phyloP scores from a whole-genome alignment of 768 basidiomycete species.

The Suillus discolor region DNA sequence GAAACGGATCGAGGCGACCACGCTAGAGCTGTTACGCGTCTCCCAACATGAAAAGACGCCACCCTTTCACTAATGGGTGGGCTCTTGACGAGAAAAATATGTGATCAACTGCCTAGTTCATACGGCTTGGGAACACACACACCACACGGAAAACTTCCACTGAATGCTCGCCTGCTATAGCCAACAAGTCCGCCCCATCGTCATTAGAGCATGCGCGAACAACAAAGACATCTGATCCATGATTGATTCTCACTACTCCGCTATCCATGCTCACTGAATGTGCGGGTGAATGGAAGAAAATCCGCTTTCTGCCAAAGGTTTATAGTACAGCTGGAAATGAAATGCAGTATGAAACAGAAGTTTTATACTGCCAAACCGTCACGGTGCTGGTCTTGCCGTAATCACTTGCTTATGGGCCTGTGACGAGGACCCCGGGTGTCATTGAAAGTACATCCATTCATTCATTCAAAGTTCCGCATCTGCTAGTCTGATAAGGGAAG shows the following conservation, averaged over 20 bases:
- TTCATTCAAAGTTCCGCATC: neutral
- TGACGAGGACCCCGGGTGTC: neutral
- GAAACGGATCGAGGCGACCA: constrained; percentile 77
- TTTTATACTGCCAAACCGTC: neutral
- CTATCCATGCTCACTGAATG: constrained; percentile 42
- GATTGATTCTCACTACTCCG: constrained; percentile 52
- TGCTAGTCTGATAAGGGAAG: neutral
- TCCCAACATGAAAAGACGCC: constrained; percentile 76
- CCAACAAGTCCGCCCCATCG: constrained; percentile 68
- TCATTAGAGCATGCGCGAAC: constrained; percentile 65
- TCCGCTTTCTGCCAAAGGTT: constrained; percentile 7
- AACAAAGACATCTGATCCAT: constrained; percentile 61
- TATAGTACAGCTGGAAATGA: constrained; percentile 59
- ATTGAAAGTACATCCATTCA: neutral
- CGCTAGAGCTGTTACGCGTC: constrained; percentile 70
- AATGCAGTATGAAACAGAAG: neutral
- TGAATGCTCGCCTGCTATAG: constrained; percentile 72
- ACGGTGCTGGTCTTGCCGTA: neutral
- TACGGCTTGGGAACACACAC: constrained; percentile 28
- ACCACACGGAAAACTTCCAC: constrained; percentile 71
- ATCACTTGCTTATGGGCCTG: neutral
- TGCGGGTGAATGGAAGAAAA: neutral
- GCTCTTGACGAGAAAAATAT: constrained; percentile 33
- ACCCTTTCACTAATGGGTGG: constrained; percentile 48
- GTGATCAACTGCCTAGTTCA: constrained; percentile 13